Base-by-base conservation (phyloP, 140 eudicot species). In the Senecio squalidus region DNA sequence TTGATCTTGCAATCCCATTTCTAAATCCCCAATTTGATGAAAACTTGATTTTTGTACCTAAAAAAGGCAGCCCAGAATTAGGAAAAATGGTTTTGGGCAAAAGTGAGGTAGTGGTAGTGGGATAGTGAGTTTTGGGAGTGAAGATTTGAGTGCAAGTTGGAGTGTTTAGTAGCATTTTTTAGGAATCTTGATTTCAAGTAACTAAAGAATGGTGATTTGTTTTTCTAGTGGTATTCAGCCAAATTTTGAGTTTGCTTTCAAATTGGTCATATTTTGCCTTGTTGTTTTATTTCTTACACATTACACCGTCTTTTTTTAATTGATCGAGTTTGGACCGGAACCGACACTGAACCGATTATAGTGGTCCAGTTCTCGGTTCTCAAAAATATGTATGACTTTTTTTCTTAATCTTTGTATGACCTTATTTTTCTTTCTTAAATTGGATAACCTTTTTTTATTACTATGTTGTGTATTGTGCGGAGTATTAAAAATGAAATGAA, bases 131-230 rank as follows among this genome's bases (percentile, higher is more conserved):
- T 21, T 38, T 70, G 49, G 66, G 51, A 27, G 64, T 52, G 69
- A 67, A 64, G 43, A 40, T 58, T 9, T 70, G 72, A 9, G 69
- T 56, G 29, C 62, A 64, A 62, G 68, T 65, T 0, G 74, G 59
- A 1, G 64, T 29, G 68, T 69, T 51, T 21, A 69, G 72, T 45
- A 70, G 76, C 81, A 76, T 76, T 46, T 76, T 66, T 8, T 68
- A 13, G 13, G 76, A 27, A 71, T 63, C 67, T 64, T 64, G 77
- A 48, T 28, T 71, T 46, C 49, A 52, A n/a, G 52, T 52, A 44
- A 36, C 43, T n/a, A n/a, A 10, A 36, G 43, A 36, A 36, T 36
- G 9, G 7, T 9, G 7, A 43, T 7, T 44, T 20, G 49, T 43
- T 40, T 43, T n/a, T n/a, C n/a, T n/a, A n/a, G n/a, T n/a, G n/a